These are phyloP conservation scores for Phytophthora pini DNA, from an alignment of 352 stramenopile genomes.

Conservation along the genomic window DNA sequence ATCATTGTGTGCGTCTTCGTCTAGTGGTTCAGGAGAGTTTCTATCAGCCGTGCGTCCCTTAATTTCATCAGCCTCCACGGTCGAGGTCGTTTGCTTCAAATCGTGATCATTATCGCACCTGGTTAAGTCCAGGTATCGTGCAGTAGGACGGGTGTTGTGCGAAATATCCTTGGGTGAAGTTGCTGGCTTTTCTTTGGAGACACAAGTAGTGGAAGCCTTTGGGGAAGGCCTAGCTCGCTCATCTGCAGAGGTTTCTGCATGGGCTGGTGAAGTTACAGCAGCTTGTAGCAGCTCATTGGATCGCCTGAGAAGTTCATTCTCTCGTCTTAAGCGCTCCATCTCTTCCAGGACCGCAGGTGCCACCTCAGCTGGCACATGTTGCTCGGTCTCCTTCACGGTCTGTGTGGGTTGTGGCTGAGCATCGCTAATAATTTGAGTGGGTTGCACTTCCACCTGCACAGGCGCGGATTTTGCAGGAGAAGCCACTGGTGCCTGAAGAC, in stretches of 20 bases:
- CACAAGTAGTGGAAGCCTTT: not conserved
- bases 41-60: too few relatives aligned
- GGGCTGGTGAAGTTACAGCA: constrained; percentile 25
- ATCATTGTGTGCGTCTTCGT: not conserved
- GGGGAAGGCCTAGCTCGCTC: not conserved
- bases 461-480: constrained; percentile 2
- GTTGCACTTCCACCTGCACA: constrained; percentile 7
- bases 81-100: constrained; percentile 9
- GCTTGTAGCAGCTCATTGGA: constrained; percentile 74
- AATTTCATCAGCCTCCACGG: too few relatives aligned
- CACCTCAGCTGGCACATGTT: not conserved
- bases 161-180: not conserved
- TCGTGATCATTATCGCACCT: constrained; percentile 30
- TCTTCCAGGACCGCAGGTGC: constrained; percentile 55
- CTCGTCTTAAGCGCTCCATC: constrained; percentile 68
- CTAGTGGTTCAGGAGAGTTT: not conserved
- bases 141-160: constrained; percentile 1
- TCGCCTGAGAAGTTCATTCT: constrained; percentile 68
- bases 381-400: not conserved
- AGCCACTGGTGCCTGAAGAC: constrained; percentile 1
- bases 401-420: constrained; percentile 3
- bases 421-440: not conserved
- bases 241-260: constrained; percentile 3
- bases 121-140: constrained; percentile 30
- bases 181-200: constrained; percentile 1